Percentiles rank a stretch among this genome's conserved stretches.
phyloP scores from a whole-genome alignment of 1,284 basidiomycete genomes.

The Ganoderma lingzhi region DNA sequence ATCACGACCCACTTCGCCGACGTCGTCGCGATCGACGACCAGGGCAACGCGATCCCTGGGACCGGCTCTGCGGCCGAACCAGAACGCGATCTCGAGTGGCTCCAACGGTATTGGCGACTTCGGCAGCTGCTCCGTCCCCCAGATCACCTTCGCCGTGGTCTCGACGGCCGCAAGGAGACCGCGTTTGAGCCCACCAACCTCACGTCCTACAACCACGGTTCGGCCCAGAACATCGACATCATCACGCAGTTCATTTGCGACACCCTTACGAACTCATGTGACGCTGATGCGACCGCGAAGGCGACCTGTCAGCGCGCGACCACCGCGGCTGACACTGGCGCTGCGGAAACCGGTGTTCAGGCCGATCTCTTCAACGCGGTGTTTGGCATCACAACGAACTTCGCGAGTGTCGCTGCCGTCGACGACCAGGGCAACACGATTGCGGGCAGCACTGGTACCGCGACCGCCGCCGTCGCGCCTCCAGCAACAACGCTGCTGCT shows the following conservation, averaged over 20 bases:
- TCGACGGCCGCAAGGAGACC: conserved; percentile 66
- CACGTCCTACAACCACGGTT: conserved; percentile 57
- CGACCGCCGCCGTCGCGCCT: conserved; percentile 26
- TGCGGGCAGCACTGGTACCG: conserved; percentile 35
- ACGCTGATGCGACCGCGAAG: conserved; percentile 60
- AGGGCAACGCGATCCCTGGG: conserved; percentile 36
- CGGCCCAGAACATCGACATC: conserved; percentile 61
- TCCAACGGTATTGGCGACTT: conserved; percentile 52
- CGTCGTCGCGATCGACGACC: conserved; percentile 39
- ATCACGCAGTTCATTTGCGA: conserved; percentile 66
- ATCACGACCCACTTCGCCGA: conserved; percentile 46
- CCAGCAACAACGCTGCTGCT: conserved; percentile 30
- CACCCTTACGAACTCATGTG: conserved; percentile 57
- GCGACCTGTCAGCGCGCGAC: conserved; percentile 53
- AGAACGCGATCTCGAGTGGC: conserved; percentile 9
- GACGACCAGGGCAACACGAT: conserved; percentile 40
- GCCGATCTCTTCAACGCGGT: conserved; percentile 67
- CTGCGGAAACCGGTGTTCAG: conserved; percentile 57
- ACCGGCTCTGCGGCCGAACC: conserved; percentile 23
- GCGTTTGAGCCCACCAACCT: conserved; percentile 57
- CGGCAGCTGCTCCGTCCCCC: conserved; percentile 61
- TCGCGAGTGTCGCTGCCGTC: conserved; percentile 38
- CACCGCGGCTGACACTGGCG: conserved; percentile 51
- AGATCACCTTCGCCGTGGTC: conserved; percentile 69
- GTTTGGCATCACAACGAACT: conserved; percentile 54